Evolutionary conservation across 306 rosid genomes (phyloP), one percentile per base, ranked within the genome.

Genomic region (Potentilla sterilis): DNA sequence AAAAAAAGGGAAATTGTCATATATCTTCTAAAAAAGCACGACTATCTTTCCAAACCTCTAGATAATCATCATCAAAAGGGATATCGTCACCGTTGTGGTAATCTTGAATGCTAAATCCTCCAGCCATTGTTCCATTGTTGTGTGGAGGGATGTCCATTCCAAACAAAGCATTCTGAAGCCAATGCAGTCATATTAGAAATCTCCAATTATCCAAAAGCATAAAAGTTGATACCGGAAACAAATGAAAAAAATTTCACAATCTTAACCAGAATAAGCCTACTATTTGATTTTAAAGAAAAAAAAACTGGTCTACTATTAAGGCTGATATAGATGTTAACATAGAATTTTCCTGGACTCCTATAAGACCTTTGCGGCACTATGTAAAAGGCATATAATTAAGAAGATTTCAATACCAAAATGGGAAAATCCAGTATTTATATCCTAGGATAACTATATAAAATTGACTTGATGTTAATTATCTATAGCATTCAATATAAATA

Each of bases 111-210:
- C 72, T 79, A 74, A 80, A 80, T 74, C 81, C 90, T 78, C 75
- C 83, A 51, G 80, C 70, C 35, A 34, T 73, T 78, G 85, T 88
- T 85, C 81, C 85, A 68, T 83, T 86, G 78, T 89, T 90, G 72
- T 92, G 86, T 41, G 77, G 72, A 74, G 92, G 91, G 77, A 88
- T 83, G 71, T 94, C 98, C 93, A 89, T 92, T 80, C 95, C 97
- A 72, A 94, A 84, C 76, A 94, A 85, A 84, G 75, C 98, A 78
- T 78, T 94, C 97, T 92, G 88, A 76, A 74, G 78, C 81, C 47
- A 78, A 75, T 73, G 73, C 40, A 75, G 75, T 19, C 38, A 71
- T 69, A 57, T 85, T 65, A 80, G 62, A 76, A 70, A 58, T 69
- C 21, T 9, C 54, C 64, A 76, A 75, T 22, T 75, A 73, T 38